These are phyloP conservation scores for Lachancea waltii DNA, from an alignment of 805 yeast species.

Conservation along the genomic window DNA sequence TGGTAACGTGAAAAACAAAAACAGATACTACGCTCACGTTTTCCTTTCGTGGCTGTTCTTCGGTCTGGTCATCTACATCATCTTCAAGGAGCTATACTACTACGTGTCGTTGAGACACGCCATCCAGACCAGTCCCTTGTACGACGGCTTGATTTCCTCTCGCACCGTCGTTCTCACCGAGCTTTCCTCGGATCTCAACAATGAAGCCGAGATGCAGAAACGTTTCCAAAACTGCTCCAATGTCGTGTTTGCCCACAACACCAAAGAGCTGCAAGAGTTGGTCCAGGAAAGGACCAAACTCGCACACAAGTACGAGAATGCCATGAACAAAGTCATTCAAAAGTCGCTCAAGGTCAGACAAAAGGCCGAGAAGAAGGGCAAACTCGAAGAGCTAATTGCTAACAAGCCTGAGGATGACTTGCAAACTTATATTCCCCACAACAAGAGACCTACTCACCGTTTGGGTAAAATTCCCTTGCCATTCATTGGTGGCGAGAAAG, in stretches of 20 bases:
- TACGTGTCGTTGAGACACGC: constrained; percentile 70
- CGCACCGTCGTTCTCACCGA: constrained; percentile 70
- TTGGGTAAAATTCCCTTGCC: constrained; percentile 43
- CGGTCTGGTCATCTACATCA: constrained; percentile 56
- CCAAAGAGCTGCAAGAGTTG: constrained; percentile 47
- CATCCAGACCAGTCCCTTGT: constrained; percentile 63
- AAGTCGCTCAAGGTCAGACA: constrained; percentile 52
- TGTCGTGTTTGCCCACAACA: constrained; percentile 60
- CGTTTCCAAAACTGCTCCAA: constrained; percentile 58
- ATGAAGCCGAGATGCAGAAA: constrained; percentile 46
- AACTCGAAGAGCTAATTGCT: constrained; percentile 30
- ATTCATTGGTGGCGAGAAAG: constrained; percentile 67
- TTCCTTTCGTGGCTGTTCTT: constrained; percentile 70
- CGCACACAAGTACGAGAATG: constrained; percentile 54
- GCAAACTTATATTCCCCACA: constrained; percentile 54
- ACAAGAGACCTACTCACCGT: constrained; percentile 80
- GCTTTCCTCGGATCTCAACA: constrained; percentile 43
- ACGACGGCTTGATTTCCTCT: constrained; percentile 61
- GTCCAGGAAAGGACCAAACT: constrained; percentile 60
- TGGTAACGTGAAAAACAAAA: constrained; percentile 55
- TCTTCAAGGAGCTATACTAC: constrained; percentile 68
- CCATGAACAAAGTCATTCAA: constrained; percentile 52
- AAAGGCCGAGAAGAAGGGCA: constrained; percentile 53
- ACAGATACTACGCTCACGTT: constrained; percentile 67
- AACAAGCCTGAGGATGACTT: constrained; percentile 47